Evolutionary conservation across 2,329 filamentous ascomycete genomes (phyloP), one percentile per base, ranked within the genome.

Genomic region (Penicillium digitatum): DNA sequence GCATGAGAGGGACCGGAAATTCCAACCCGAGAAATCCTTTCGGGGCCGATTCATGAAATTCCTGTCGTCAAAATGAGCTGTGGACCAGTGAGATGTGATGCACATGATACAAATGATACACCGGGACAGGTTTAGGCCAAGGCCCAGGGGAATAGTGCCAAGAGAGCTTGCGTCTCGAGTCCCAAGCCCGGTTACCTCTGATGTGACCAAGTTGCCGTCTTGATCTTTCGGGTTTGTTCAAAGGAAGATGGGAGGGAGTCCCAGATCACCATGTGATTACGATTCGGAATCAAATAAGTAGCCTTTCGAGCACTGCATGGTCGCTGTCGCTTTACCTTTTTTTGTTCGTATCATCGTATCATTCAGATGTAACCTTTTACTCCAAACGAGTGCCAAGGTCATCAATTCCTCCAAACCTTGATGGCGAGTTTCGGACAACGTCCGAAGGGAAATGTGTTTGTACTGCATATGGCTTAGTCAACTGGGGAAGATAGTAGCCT

Each of bases 151-250:
- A 38, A 38, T 34, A 55, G 38, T 14, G 56, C 60, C 60, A 62
- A 60, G 62, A 40, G 55, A 62, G 60, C 62, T 64, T 64, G 55
- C 53, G 48, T 62, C 52, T 50, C 53, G 48, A 54, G 16, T 34
- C 3, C 49, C 20, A 42, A 5, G 22, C 14, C 48, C 37, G 34
- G 20, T 51, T 34, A 20, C 20, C 50, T 48, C 20, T 42, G 22
- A 61, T 62, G 56, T 52, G 60, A 52, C 26, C 47, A 50, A 35
- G 24, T 54, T 52, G 56, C 56, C 58, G 55, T 48, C 42, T 29
- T 29, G 16, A 9, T 9, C 18, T 14, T 48, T 29, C 7, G 20
- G 29, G 10, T 2, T 7, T 8, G 3, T 26, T 18, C 16, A 1
- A 18, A 11, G 6, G 26, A 27, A 27, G 5, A 5, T 27, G 6